Percentiles rank a stretch among this genome's conserved stretches.
phyloP scores from a whole-genome alignment of 257 asterid genomes.

The Rubia yunnanensis region DNA sequence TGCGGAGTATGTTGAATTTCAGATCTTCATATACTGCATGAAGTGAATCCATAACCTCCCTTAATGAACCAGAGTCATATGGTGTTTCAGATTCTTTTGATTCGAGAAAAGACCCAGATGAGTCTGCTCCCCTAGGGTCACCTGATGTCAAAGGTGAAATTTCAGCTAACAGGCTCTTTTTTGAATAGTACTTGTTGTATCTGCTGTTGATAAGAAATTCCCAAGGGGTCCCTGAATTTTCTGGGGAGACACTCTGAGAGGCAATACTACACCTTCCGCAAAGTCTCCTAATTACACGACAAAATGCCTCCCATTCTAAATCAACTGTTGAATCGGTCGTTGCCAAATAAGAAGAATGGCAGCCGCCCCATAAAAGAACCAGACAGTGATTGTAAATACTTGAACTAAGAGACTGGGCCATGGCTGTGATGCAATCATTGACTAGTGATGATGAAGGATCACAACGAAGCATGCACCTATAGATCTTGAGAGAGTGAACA shows the following conservation, averaged over 20 bases:
- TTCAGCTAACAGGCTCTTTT: slow-evolving; percentile 34
- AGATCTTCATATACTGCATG: slow-evolving; percentile 89
- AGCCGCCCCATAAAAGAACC: slow-evolving; percentile 60
- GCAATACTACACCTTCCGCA: slow-evolving; percentile 29
- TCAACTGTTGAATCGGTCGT: slow-evolving; percentile 42
- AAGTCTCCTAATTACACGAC: slow-evolving; percentile 39
- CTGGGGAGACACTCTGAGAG: slow-evolving; percentile 28
- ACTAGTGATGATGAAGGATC: slow-evolving; percentile 83
- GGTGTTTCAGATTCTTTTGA: slow-evolving; percentile 27
- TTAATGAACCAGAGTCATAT: slow-evolving; percentile 34
- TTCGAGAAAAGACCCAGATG: slow-evolving; percentile 24
- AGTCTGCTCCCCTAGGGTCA: slow-evolving; percentile 25
- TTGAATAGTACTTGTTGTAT: slow-evolving; percentile 52
- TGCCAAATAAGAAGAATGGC: slow-evolving; percentile 41
- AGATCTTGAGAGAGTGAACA: slow-evolving; percentile 33
- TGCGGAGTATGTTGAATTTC: slow-evolving; percentile 86
- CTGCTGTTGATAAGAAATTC: slow-evolving; percentile 71
- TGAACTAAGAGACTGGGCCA: slow-evolving; percentile 79
- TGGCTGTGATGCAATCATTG: slow-evolving; percentile 71
- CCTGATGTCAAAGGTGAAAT: slow-evolving; percentile 35
- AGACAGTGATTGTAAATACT: slow-evolving; percentile 60
- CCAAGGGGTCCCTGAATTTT: slow-evolving; percentile 66
- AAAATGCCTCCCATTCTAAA: slow-evolving; percentile 83
- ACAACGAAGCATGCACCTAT: slow-evolving; percentile 66
- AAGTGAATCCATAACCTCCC: slow-evolving; percentile 61